A percentile compares a stretch with the other conserved stretches of the same genome.
Conservation (phyloP, 2,329 filamentous ascomycete species). For the Onygenales sp. region DNA sequence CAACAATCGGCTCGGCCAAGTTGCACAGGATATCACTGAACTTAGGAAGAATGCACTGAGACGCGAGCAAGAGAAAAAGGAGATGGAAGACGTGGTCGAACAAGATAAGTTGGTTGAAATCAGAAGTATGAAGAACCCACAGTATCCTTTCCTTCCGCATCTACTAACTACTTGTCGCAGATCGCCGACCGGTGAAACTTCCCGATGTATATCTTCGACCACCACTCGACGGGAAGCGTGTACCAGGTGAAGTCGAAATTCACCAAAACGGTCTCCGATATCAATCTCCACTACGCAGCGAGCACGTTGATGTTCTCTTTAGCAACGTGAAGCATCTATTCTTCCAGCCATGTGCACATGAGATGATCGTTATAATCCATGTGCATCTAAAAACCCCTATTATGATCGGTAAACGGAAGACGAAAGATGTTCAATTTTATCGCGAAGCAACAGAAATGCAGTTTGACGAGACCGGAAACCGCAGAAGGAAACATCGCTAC, state of each 20-base stretch:
- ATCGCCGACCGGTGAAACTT: conserved; percentile 79
- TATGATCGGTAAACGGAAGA: conserved; percentile 97
- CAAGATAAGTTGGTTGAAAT: conserved; percentile 96
- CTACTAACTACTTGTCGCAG: conserved; percentile 31
- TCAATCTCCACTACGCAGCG: conserved; percentile 66
- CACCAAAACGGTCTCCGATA: conserved; percentile 99
- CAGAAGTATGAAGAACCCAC: conserved; percentile 56
- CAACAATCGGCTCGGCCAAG: conserved; percentile 77
- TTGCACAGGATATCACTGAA: conserved; percentile 87
- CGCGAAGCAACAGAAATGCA: conserved; percentile 96
- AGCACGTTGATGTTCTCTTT: conserved; percentile 90
- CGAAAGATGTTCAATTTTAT: conserved; percentile 97
- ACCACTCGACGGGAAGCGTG: conserved; percentile 90
- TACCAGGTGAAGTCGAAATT: conserved; percentile 91
- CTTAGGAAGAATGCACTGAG: conserved; percentile 89
- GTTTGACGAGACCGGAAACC: conserved; percentile 96
- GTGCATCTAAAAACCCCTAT: conserved; percentile 97
- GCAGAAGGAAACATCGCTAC: conserved; percentile 94
- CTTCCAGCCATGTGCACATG: conserved; percentile 94
- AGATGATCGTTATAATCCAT: conserved; percentile 95
- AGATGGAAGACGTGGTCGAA: conserved; percentile 98
- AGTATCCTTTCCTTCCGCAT: neutral
- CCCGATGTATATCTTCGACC: conserved; percentile 94
- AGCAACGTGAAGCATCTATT: conserved; percentile 98
- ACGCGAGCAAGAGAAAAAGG: conserved; percentile 97